Evolutionary conservation across 495 filamentous ascomycete genomes (phyloP).

Genomic region (Glarea lozoyensis): DNA sequence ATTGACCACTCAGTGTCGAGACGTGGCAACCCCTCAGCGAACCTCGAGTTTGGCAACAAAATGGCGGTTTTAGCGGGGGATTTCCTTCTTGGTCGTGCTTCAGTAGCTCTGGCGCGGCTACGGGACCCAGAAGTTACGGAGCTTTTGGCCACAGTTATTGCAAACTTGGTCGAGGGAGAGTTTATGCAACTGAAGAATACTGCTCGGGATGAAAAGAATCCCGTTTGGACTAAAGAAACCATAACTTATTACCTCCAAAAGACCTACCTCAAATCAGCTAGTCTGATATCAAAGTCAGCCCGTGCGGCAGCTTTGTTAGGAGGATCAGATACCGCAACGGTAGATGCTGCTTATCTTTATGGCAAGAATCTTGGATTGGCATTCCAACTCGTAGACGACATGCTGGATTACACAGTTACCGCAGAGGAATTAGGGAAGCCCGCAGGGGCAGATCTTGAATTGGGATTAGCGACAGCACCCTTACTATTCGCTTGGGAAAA

Average conservation of each 20-base stretch:
- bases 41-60: slow-evolving; percentile 93
- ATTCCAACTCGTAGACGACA: slow-evolving; percentile 97
- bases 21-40: slow-evolving; percentile 77
- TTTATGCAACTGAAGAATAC: slow-evolving; percentile 99
- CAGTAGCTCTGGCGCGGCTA: slow-evolving; percentile 83
- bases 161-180: slow-evolving; percentile 94
- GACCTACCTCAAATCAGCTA: slow-evolving; percentile 95
- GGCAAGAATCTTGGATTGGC: slow-evolving; percentile 88
- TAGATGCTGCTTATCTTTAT: slow-evolving; percentile 85
- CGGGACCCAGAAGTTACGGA: slow-evolving; percentile 91
- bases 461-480: slow-evolving; percentile 92
- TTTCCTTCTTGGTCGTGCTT: slow-evolving; percentile 86
- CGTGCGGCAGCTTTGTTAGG: slow-evolving; percentile 83
- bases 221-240: slow-evolving; percentile 75
- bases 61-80: slow-evolving; percentile 97
- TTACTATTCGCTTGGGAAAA: slow-evolving; percentile 94
- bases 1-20: slow-evolving; percentile 85
- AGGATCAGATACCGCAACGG: slow-evolving; percentile 62
- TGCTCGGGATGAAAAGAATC: slow-evolving; percentile 70
- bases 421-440: slow-evolving; percentile 86
- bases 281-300: slow-evolving; percentile 91
- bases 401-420: slow-evolving; percentile 90
- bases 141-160: slow-evolving; percentile 89
- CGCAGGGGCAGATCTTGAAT: slow-evolving; percentile 84
- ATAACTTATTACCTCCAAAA: slow-evolving; percentile 96